These are phyloP conservation scores for Beauveria scarabaeidicola DNA, from an alignment of 2,329 filamentous ascomycete genomes.

Conservation along the genomic window DNA sequence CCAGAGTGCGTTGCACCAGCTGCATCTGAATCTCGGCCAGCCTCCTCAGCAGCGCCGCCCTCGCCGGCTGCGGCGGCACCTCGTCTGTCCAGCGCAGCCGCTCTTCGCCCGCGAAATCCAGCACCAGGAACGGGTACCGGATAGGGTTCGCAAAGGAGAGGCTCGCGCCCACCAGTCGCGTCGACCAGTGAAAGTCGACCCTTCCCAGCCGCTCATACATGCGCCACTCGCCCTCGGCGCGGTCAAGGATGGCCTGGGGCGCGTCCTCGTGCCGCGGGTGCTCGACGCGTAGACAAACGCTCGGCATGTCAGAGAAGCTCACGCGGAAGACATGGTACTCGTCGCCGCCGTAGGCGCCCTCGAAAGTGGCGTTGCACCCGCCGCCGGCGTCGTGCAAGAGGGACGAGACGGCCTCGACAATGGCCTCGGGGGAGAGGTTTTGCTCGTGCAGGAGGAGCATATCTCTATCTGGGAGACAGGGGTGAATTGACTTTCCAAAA, in stretches of 20 bases:
- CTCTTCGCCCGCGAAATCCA: not conserved
- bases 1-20: not conserved
- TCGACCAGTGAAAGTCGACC: not conserved
- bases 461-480: too few relatives aligned
- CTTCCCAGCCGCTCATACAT: not conserved
- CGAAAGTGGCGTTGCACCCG: not conserved
- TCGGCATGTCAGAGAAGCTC: not conserved
- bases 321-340: not conserved
- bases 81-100: not conserved
- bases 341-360: not conserved
- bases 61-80: not conserved
- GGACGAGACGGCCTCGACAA: not conserved
- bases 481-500: too few relatives aligned
- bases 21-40: not conserved
- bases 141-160: constrained; percentile 1
- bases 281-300: not conserved
- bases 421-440: not conserved
- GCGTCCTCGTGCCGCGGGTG: not conserved
- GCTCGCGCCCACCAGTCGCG: not conserved
- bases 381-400: not conserved
- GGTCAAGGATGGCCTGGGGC: not conserved
- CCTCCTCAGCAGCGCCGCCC: not conserved
- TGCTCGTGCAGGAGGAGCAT: not conserved
- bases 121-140: not conserved
- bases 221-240: not conserved